Base-by-base conservation (phyloP, 208 protist genomes). In the Kentomonas sorsogonicus region DNA sequence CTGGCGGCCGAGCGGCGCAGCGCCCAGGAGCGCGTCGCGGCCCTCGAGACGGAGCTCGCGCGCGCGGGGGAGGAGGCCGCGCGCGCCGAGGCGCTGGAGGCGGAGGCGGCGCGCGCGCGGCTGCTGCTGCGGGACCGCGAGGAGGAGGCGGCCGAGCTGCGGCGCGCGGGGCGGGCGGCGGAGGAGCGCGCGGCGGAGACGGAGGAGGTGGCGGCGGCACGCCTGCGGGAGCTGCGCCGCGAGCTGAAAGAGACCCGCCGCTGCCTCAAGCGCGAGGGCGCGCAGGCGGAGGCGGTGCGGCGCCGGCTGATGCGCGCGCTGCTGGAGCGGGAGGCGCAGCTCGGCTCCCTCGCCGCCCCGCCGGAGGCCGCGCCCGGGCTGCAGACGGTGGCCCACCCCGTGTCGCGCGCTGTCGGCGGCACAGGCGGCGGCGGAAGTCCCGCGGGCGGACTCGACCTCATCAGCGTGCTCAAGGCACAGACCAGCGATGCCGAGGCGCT, bases 401-500 rank as follows among this genome's bases (percentile, higher is more conserved):
- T 39, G 15, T 31, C 16, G 16, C 56, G 13, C 33, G 54, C 31
- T 53, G 38, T 38, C 36, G 6, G 18, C 30, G 4, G 39, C 18
- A 18, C 3, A 22, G 13, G 59, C 41, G 23, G 53, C 38, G 1
- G 56, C 20, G 27, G 38, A 20, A 15, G 25, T 11, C 11, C 27
- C 18, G 4, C 16, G 22, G 2, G 7, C 31, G 3, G 53, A 36
- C 39, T 52, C 27, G 82, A 89, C 46, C 79, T 93, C n/a, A 71
- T 93, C 29, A 33, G 52, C 15, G 55, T 89, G 45, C 55, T 93
- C 34, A 58, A 65, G 10, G 59, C 53, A 22, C 86, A 93, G 52
- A 89, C 53, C 16, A 76, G 86, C 38, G 69, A 89, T 47, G 81
- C 86, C 23, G 79, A 64, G 52, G 62, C 65, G 9, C 56, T 93